These are phyloP conservation scores for Scheffersomyces lignosus DNA, from an alignment of 805 yeast species.

Conservation along the genomic window DNA sequence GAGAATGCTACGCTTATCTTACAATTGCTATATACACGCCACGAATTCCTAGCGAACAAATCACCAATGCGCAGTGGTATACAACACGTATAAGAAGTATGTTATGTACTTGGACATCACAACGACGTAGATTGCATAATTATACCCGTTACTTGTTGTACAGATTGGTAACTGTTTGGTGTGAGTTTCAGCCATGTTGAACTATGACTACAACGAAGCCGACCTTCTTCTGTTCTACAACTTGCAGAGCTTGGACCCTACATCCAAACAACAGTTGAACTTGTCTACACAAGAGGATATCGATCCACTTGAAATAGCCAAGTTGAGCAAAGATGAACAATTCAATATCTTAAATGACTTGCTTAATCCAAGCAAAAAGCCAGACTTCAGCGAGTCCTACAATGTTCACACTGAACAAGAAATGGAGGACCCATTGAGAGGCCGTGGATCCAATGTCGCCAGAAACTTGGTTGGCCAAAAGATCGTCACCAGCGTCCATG, in stretches of 20 bases:
- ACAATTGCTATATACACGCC: no score
- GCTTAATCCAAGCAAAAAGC: constrained; percentile 12
- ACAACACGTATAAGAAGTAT: no score
- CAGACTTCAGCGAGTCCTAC: constrained; percentile 7
- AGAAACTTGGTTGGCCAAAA: constrained; percentile 22
- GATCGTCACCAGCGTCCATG: constrained; percentile 25
- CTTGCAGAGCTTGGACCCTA: constrained; percentile 23
- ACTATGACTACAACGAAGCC: constrained; percentile 30
- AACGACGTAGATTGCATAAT: no score
- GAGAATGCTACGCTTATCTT: no score
- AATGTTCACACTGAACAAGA: constrained; percentile 18
- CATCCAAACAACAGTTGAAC: constrained; percentile 16
- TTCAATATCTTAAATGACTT: constrained; percentile 28
- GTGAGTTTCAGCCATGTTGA: constrained; percentile 28
- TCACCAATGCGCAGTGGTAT: no score
- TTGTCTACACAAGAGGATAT: constrained; percentile 11
- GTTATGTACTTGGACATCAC: no score
- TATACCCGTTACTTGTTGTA: no score
- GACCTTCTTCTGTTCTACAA: constrained; percentile 31
- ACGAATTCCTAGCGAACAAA: no score
- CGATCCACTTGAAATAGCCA: constrained; percentile 17
- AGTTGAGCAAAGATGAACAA: constrained; percentile 28
- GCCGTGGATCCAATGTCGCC: constrained; percentile 29
- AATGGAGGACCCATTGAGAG: constrained; percentile 34
- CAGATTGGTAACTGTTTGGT: no score